phyloP scores from a whole-genome alignment of 2,329 filamentous ascomycete genomes.

The Blastomyces emzantsi region DNA sequence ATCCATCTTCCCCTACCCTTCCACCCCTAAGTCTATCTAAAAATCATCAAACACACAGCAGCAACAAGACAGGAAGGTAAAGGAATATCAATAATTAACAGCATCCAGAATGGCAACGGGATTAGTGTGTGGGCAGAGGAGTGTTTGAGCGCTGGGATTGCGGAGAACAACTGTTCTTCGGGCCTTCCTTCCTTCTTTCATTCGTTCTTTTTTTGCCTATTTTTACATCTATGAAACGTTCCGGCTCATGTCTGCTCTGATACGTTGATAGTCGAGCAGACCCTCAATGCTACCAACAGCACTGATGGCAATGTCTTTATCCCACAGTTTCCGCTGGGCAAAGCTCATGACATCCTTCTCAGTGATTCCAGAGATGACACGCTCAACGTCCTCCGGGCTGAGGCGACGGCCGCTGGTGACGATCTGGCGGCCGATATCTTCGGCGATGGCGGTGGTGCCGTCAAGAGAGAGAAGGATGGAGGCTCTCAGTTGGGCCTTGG shows the following conservation, averaged over 20 bases:
- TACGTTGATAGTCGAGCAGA: constrained; percentile 45
- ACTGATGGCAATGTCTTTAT: constrained; percentile 89
- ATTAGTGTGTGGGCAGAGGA: neutral
- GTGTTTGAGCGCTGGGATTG: neutral
- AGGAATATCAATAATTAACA: constrained; percentile 6
- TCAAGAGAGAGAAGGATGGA: constrained; percentile 95
- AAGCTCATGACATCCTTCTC: constrained; percentile 98
- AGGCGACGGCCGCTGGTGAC: constrained; percentile 92
- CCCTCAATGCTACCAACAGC: constrained; percentile 92
- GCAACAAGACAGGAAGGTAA: neutral
- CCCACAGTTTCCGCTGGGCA: constrained; percentile 91
- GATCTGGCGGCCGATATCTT: constrained; percentile 98
- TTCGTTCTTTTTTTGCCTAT: neutral
- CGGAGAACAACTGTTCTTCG: neutral
- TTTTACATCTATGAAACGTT: constrained; percentile 42
- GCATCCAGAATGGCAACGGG: neutral
- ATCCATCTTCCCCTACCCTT: constrained; percentile 24
- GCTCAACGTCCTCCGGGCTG: constrained; percentile 89
- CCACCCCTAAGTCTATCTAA: constrained; percentile 17
- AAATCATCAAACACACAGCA: constrained; percentile 16
- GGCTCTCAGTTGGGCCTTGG: constrained; percentile 98
- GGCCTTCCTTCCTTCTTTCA: neutral
- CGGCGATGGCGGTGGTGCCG: constrained; percentile 91
- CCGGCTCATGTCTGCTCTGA: constrained; percentile 76
- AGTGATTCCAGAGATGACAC: constrained; percentile 76